Percentiles rank a stretch among this genome's conserved stretches.
These are phyloP conservation scores for Hemileccinum rubropunctum DNA, from an alignment of 768 basidiomycete species.

Conservation along the genomic window DNA sequence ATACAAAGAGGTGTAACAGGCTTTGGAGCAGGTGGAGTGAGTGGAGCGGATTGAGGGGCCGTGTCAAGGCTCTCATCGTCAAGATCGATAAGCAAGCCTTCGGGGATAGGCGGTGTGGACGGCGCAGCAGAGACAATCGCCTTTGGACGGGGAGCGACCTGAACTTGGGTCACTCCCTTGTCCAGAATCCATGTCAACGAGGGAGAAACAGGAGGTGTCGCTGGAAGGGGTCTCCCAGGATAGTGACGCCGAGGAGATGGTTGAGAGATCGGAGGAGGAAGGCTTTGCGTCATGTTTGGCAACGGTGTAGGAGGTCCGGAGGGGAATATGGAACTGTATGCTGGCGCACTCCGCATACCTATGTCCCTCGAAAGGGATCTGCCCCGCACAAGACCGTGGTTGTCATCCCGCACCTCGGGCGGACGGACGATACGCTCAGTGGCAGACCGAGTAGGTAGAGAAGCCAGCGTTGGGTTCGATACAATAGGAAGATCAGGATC, in stretches of 20 bases:
- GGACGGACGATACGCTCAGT: constrained; percentile 32
- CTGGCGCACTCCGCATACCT: constrained; percentile 32
- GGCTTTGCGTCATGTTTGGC: constrained; percentile 22
- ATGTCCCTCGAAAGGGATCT: constrained; percentile 32
- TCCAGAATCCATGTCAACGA: constrained; percentile 35
- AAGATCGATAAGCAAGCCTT: constrained; percentile 58
- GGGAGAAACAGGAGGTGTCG: constrained; percentile 31
- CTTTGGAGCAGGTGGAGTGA: constrained; percentile 5
- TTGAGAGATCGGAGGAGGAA: constrained; percentile 19
- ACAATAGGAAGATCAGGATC: constrained; percentile 27
- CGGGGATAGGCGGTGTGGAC: constrained; percentile 37
- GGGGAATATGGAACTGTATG: constrained; percentile 33
- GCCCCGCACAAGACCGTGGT: constrained; percentile 27
- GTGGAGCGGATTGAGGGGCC: not conserved
- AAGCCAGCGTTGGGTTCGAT: constrained; percentile 12
- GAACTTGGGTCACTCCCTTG: constrained; percentile 16
- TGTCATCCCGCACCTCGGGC: constrained; percentile 28
- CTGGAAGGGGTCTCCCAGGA: constrained; percentile 32
- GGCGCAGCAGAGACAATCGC: constrained; percentile 16
- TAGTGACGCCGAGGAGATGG: constrained; percentile 33
- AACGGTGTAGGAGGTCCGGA: constrained; percentile 31
- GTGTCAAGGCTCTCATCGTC: constrained; percentile 39
- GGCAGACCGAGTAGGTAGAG: constrained; percentile 29
- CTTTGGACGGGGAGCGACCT: constrained; percentile 14
- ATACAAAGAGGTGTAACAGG: constrained; percentile 17